Conservation (phyloP, 768 basidiomycete genomes). For the Leccinellum luteum region DNA sequence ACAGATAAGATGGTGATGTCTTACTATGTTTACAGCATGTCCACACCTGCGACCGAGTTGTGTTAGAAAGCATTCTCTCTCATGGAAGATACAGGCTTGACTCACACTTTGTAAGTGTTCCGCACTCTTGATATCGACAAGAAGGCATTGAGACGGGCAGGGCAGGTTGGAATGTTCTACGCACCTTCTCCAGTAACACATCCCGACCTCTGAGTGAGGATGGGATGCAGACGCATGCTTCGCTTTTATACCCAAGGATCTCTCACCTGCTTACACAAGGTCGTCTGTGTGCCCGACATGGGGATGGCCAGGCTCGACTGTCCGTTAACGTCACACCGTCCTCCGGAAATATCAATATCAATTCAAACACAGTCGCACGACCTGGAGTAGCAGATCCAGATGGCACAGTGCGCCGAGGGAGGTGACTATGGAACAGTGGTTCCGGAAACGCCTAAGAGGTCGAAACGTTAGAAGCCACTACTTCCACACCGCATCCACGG, state of each 20-base stretch:
- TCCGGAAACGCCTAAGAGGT: constrained; percentile 27
- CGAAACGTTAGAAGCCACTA: constrained; percentile 29
- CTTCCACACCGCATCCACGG: constrained; percentile 33
- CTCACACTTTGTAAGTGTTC: constrained; percentile 53
- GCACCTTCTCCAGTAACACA: constrained; percentile 65
- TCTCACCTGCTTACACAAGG: constrained; percentile 31
- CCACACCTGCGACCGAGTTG: constrained; percentile 42
- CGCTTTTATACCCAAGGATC: constrained; percentile 31
- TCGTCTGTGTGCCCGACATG: constrained; percentile 20
- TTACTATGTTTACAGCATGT: constrained; percentile 50
- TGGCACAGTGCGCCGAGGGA: constrained; percentile 11
- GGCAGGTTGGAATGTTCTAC: constrained; percentile 17
- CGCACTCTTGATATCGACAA: constrained; percentile 43
- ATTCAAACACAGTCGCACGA: constrained; percentile 32
- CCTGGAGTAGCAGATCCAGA: constrained; percentile 19
- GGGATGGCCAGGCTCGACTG: constrained; percentile 21
- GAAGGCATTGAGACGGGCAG: constrained; percentile 18
- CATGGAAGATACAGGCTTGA: constrained; percentile 1
- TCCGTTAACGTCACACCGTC: constrained; percentile 29
- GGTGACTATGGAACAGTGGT: constrained; percentile 15
- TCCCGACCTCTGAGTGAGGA: constrained; percentile 23
- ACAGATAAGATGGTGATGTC: constrained; percentile 10
- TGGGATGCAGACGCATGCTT: background rate
- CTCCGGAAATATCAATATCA: constrained; percentile 21
- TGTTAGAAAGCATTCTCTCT: constrained; percentile 3